Evolutionary conservation across 257 asterid species (phyloP).

Genomic region (Przewalskia tangutica): DNA sequence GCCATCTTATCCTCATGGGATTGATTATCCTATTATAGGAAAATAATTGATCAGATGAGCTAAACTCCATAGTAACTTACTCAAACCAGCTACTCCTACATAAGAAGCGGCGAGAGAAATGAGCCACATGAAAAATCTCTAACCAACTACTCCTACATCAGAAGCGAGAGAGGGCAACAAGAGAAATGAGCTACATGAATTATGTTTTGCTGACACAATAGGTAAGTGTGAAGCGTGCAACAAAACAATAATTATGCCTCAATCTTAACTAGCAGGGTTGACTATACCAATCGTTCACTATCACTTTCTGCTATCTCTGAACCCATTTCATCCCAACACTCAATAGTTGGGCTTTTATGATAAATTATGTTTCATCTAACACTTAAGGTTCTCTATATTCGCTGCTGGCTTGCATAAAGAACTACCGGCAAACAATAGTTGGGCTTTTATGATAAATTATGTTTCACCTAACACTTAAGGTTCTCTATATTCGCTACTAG

Average conservation of each 20-base stretch:
- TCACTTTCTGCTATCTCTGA: background rate
- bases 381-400: background rate
- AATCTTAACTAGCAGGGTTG: background rate
- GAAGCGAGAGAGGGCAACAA: no score
- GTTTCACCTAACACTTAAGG: background rate
- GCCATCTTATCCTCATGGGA: no score
- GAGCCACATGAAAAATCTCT: no score
- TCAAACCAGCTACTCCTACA: no score
- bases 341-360: background rate
- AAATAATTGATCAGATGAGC: no score
- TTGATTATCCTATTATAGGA: no score
- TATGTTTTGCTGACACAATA: background rate
- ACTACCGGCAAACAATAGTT: background rate
- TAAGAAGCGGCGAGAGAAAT: no score
- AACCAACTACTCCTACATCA: no score
- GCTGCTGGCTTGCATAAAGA: background rate
- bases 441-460: no score
- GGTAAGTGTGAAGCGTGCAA: background rate
- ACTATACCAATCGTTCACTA: background rate
- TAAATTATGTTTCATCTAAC: background rate
- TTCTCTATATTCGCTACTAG: no score
- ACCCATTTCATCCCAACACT: background rate
- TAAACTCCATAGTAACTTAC: no score
- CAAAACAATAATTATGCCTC: background rate
- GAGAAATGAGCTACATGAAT: background rate